Evolutionary conservation across 306 rosid genomes (phyloP), one percentile per base, ranked within the genome.

Genomic region (Clitoria ternatea): DNA sequence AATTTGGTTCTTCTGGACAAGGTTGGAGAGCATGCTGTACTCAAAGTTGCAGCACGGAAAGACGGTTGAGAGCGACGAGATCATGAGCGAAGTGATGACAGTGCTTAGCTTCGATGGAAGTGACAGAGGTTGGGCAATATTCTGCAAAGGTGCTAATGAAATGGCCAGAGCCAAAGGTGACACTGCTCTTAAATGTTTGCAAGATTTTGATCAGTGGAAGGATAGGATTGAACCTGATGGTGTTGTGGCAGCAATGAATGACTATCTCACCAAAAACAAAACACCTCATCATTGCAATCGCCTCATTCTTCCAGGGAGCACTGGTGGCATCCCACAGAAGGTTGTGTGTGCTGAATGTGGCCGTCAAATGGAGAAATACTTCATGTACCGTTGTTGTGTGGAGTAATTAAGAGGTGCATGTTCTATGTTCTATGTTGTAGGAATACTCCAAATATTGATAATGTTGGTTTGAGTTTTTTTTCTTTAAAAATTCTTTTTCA

Each of bases 371-470:
- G 99, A 91, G 79, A 91, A 86, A 77, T 90, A 77, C 77, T 79
- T 87, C 71, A 91, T 91, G 96, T 91, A 89, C 73, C 92, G 99
- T 45, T 91, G 97, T 75, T 94, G 97, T 26, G 81, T 76, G 6
- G 87, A 84, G 72, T 81, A 45, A n/a, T n/a, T n/a, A n/a, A n/a
- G n/a, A n/a, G n/a, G n/a, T n/a, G n/a, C n/a, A n/a, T n/a, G n/a
- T n/a, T n/a, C n/a, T n/a, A n/a, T n/a, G n/a, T n/a, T n/a, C n/a
- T n/a, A n/a, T n/a, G n/a, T n/a, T n/a, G n/a, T n/a, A n/a, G n/a
- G n/a, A n/a, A n/a, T n/a, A n/a, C n/a, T n/a, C n/a, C n/a, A n/a
- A n/a, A n/a, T n/a, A n/a, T n/a, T n/a, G n/a, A n/a, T 40, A 17
- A 45, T 32, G 30, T 74, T 78, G 80, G 57, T 55, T 29, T 69